A percentile compares a stretch with the other conserved stretches of the same genome.
phyloP scores from a whole-genome alignment of 805 yeast species.

The Candida sanyiensis region DNA sequence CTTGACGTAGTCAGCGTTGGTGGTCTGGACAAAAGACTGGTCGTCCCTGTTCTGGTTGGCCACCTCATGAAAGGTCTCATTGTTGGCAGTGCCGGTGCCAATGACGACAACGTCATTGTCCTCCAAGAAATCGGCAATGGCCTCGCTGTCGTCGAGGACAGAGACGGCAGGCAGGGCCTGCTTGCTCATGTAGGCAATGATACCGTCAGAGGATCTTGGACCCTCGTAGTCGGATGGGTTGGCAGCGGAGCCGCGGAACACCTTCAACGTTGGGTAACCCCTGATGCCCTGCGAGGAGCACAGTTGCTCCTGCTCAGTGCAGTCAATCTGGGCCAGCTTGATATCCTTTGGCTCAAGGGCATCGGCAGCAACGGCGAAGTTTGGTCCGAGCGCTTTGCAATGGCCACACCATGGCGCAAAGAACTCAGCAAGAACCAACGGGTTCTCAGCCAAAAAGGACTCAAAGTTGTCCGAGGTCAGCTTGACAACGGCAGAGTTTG shows the following conservation, averaged over 20 bases:
- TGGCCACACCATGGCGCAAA: conserved; percentile 99
- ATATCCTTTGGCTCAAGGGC: conserved; percentile 52
- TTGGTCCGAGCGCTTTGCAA: conserved; percentile 84
- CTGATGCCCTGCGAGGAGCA: conserved; percentile 62
- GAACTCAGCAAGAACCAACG: conserved; percentile 79
- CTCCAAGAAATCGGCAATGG: conserved; percentile 44
- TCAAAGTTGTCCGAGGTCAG: conserved; percentile 63
- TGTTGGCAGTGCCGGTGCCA: conserved; percentile 44
- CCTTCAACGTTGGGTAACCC: conserved; percentile 83
- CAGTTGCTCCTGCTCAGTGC: conserved; percentile 70
- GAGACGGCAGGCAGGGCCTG: conserved; percentile 75
- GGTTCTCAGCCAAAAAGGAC: conserved; percentile 60
- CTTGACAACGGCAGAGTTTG: conserved; percentile 82
- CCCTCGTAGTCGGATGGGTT: conserved; percentile 69
- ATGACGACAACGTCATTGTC: conserved; percentile 45
- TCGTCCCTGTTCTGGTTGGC: conserved; percentile 65
- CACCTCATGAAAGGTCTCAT: conserved; percentile 52
- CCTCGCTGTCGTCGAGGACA: conserved; percentile 40
- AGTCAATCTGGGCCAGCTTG: conserved; percentile 77
- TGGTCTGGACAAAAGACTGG: conserved; percentile 51
- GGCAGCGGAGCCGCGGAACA: conserved; percentile 47
- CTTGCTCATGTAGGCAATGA: conserved; percentile 72
- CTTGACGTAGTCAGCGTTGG: conserved; percentile 29
- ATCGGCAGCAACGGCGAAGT: conserved; percentile 69
- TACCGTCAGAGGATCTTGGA: conserved; percentile 75